These are phyloP conservation scores for Xanthoceras sorbifolium DNA, from an alignment of 345 rosid genomes.

Conservation along the genomic window DNA sequence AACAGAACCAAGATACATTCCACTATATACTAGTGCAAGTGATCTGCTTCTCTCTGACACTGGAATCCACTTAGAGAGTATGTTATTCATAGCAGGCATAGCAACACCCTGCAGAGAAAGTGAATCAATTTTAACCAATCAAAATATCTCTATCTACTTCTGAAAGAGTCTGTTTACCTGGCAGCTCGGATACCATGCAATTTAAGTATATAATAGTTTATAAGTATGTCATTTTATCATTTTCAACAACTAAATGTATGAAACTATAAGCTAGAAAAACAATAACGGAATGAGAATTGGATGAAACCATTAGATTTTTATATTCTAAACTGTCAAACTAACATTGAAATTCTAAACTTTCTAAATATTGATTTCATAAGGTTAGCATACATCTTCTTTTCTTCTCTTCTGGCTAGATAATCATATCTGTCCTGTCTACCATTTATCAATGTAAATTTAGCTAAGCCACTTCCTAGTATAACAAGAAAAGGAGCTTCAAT, in stretches of 20 bases:
- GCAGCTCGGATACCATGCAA: not conserved
- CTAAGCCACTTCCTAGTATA: not conserved
- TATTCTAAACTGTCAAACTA: not conserved
- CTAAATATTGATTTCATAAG: not conserved
- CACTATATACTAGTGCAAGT: constrained; percentile 90
- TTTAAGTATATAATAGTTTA: not conserved
- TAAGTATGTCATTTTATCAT: not conserved
- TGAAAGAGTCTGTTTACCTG: constrained; percentile 13
- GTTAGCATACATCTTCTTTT: not conserved
- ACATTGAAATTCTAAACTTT: not conserved
- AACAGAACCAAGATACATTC: constrained; percentile 99
- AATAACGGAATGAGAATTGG: not conserved
- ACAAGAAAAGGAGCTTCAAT: constrained; percentile 7
- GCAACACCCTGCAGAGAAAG: constrained; percentile 83
- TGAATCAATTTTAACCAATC: constrained; percentile 27
- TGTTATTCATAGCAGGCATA: constrained; percentile 99
- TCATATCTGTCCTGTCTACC: not conserved
- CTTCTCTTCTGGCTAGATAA: not conserved
- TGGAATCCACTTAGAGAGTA: constrained; percentile 96
- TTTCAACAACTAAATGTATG: not conserved
- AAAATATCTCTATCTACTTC: constrained; percentile 20
- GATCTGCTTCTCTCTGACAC: constrained; percentile 99
- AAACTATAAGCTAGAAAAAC: not conserved
- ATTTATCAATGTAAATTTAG: not conserved
- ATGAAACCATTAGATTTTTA: not conserved